These are phyloP conservation scores for Clohesyomyces aquaticus DNA, from an alignment of 495 filamentous ascomycete genomes.

Conservation along the genomic window DNA sequence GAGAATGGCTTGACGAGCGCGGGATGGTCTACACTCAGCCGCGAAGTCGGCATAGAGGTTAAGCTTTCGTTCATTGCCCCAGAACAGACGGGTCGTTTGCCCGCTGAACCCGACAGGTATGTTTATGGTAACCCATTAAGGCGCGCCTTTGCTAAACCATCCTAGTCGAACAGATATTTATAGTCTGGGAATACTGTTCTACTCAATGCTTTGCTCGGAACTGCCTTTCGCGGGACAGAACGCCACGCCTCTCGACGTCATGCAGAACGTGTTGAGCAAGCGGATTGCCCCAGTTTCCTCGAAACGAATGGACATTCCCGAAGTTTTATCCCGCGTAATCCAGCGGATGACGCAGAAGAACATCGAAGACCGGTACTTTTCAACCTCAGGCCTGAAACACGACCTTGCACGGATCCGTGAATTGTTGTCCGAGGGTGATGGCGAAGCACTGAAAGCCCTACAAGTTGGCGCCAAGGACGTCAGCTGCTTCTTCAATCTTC, in stretches of 20 bases:
- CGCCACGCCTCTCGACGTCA: slow-evolving; percentile 77
- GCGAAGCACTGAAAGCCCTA: slow-evolving; percentile 67
- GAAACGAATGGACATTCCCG: slow-evolving; percentile 77
- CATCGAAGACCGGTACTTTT: slow-evolving; percentile 82
- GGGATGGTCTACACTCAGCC: slow-evolving; percentile 79
- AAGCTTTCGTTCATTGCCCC: slow-evolving; percentile 88
- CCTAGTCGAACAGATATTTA: slow-evolving; percentile 83
- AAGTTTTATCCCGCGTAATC: slow-evolving; percentile 76
- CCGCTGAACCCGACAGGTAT: slow-evolving; percentile 76
- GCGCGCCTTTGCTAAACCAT: neutral
- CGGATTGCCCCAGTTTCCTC: slow-evolving; percentile 73
- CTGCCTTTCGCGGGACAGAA: slow-evolving; percentile 69
- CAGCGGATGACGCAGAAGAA: slow-evolving; percentile 89
- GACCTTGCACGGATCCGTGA: slow-evolving; percentile 72
- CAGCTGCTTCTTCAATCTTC: slow-evolving; percentile 84
- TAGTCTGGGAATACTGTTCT: slow-evolving; percentile 82
- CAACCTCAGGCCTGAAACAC: slow-evolving; percentile 75
- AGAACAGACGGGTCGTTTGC: slow-evolving; percentile 88
- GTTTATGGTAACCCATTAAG: neutral
- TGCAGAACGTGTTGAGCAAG: slow-evolving; percentile 79
- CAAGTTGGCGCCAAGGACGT: slow-evolving; percentile 75
- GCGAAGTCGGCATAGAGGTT: slow-evolving; percentile 77
- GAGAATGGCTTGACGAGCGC: slow-evolving; percentile 83
- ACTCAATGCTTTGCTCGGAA: slow-evolving; percentile 78
- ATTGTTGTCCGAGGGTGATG: slow-evolving; percentile 75